phyloP scores from a whole-genome alignment of 2,329 filamentous ascomycete species.

The Fusarium hostae region DNA sequence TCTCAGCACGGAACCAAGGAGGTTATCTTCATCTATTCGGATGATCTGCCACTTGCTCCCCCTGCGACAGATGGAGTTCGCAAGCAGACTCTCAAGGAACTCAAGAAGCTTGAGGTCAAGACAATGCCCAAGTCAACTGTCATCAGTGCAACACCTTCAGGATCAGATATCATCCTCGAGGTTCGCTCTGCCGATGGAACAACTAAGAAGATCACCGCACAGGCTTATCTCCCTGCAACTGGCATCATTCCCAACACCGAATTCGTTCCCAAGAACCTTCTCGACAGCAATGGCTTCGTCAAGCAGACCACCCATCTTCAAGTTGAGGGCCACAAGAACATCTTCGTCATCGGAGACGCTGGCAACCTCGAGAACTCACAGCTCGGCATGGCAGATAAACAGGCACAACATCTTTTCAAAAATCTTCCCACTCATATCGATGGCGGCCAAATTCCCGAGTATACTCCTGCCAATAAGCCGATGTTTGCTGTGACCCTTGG shows the following conservation, averaged over 20 bases:
- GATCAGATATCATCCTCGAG: constrained; percentile 49
- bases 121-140: constrained; percentile 55
- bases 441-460: constrained; percentile 45
- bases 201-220: constrained; percentile 53
- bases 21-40: constrained; percentile 56
- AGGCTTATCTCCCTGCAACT: constrained; percentile 60
- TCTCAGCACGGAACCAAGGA: constrained; percentile 57
- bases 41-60: constrained; percentile 53
- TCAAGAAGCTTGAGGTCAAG: constrained; percentile 58
- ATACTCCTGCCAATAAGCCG: constrained; percentile 45
- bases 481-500: constrained; percentile 55
- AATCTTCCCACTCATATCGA: constrained; percentile 50
- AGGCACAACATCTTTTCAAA: constrained; percentile 51
- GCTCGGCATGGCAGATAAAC: constrained; percentile 47
- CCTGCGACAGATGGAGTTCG: constrained; percentile 52
- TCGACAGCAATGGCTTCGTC: constrained; percentile 50
- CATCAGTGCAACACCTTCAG: constrained; percentile 38
- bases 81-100: constrained; percentile 51
- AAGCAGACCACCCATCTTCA: constrained; percentile 53
- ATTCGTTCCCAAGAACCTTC: constrained; percentile 54
- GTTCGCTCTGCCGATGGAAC: constrained; percentile 49
- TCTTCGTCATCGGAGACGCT: constrained; percentile 59
- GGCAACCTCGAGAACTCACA: constrained; percentile 54
- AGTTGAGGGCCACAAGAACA: constrained; percentile 50
- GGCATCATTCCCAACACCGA: constrained; percentile 58